These are phyloP conservation scores for Geosmithia putterillii DNA, from an alignment of 2,329 filamentous ascomycete species.

Conservation along the genomic window DNA sequence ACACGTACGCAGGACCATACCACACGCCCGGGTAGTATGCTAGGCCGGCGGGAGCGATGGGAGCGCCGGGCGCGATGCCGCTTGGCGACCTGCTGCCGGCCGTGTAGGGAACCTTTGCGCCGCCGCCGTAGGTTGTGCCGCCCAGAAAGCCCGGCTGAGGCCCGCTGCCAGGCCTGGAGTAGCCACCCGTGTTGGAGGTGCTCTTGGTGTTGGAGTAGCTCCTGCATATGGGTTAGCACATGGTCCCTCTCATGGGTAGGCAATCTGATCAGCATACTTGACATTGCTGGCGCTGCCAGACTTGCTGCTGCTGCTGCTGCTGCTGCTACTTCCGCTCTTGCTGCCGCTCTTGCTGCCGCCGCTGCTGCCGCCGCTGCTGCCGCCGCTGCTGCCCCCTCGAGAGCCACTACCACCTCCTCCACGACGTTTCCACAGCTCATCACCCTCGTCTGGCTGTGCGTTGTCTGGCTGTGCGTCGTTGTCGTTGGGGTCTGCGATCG, in stretches of 20 bases:
- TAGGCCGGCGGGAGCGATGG: conserved; percentile 20
- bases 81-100: conserved; percentile 38
- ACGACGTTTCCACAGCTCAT: conserved; percentile 48
- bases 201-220: conserved; percentile 8
- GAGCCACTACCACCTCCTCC: conserved; percentile 14
- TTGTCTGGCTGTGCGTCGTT: conserved; percentile 3
- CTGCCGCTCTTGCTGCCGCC: not conserved
- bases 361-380: not conserved
- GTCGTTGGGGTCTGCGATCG: not conserved
- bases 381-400: not conserved
- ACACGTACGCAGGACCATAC: conserved; percentile 51
- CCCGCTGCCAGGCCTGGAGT: conserved; percentile 46
- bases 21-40: conserved; percentile 30
- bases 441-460: conserved; percentile 1
- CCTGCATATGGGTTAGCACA: not conserved
- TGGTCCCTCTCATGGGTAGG: conserved; percentile 2
- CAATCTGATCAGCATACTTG: conserved; percentile 2
- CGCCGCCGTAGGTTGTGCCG: conserved; percentile 55
- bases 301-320: not conserved
- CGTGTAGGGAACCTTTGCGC: conserved; percentile 46
- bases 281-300: not conserved
- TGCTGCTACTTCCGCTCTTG: not conserved
- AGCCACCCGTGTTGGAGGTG: conserved; percentile 32
- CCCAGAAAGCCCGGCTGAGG: conserved; percentile 45
- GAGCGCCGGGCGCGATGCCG: conserved; percentile 24